Evolutionary conservation across 176 grass and related monocot genomes (phyloP), one percentile per base, ranked within the genome.

Genomic region (Tillandsia fasciculata): DNA sequence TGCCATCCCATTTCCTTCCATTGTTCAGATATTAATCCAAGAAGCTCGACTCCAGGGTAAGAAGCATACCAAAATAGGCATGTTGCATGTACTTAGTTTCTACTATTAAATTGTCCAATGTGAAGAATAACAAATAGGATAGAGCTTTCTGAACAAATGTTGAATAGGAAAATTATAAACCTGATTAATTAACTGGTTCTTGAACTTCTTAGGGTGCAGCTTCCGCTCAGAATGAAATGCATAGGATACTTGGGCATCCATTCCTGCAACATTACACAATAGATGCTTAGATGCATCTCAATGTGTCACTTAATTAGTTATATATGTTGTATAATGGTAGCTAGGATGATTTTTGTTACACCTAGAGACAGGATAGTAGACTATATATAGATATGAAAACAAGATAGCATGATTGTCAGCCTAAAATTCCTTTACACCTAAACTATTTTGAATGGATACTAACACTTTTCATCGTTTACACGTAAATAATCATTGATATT

Each of bases 1-100:
- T 99, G 95, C 95, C 95, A 99, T 53, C 95, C 95, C 95, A 99
- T 99, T 74, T 99, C 95, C 74, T 99, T 99, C 95, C 95, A 99
- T 81, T 93, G 87, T 27, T 93, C 87, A 59, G 95, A 99, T 86
- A 93, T 77, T 67, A 93, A 72, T 3, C 84, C 89, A 4, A 26
- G 72, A 73, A 93, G 84, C 79, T 99, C 84, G 11, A 78, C 77
- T 79, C 87, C 89, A 75, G 95, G 95, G 79, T 85, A 99, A 65
- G 95, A 78, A 79, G 77, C 74, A 70, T 47, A 77, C 95, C 33
- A 42, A 42, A 42, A 42, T 7, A 42, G 4, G 8, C 33, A 61
- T 61, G 8, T 61, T 61, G 56, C 56, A 56, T n/a, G 13, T n/a
- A 56, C 52, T 56, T 56, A 56, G 15, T 56, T 56, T 56, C 11